A percentile compares a stretch with the other conserved stretches of the same genome.
These are phyloP conservation scores for Cercospora canescens DNA, from an alignment of 2,329 filamentous ascomycete species.

Conservation along the genomic window DNA sequence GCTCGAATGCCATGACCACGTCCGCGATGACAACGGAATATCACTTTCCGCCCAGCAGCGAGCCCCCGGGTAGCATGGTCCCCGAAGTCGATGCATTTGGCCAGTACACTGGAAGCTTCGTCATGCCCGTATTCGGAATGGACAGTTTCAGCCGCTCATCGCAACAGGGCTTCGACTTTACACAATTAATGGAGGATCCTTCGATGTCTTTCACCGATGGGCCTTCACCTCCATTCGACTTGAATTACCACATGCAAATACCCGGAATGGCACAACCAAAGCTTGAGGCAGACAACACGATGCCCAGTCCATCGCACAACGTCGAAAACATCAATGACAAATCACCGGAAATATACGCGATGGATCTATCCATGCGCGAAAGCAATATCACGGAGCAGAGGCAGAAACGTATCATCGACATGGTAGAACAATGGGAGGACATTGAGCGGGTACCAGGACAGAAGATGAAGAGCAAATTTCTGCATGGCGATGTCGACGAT, in stretches of 20 bases:
- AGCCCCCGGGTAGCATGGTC: constrained; percentile 24
- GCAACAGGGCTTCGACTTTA: constrained; percentile 27
- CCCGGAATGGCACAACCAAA: constrained; percentile 26
- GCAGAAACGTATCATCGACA: constrained; percentile 71
- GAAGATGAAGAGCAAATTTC: constrained; percentile 72
- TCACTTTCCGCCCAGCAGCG: constrained; percentile 26
- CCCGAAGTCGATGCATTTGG: constrained; percentile 41
- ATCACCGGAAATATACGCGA: constrained; percentile 29
- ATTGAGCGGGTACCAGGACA: constrained; percentile 72
- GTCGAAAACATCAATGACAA: constrained; percentile 6
- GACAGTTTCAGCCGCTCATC: constrained; percentile 82
- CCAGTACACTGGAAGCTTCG: constrained; percentile 52
- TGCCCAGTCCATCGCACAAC: not conserved
- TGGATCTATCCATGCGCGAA: constrained; percentile 78
- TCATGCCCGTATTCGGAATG: constrained; percentile 83
- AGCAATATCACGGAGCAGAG: constrained; percentile 84
- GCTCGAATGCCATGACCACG: constrained; percentile 27
- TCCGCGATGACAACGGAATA: constrained; percentile 22
- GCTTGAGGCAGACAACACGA: constrained; percentile 26
- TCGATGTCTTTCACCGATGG: constrained; percentile 7
- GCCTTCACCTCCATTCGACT: constrained; percentile 29
- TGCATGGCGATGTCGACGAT: constrained; percentile 73
- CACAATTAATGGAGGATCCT: constrained; percentile 18
- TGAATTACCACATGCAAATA: constrained; percentile 20
- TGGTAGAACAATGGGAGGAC: constrained; percentile 80